Evolutionary conservation across 306 rosid species (phyloP), one percentile per base, ranked within the genome.

Genomic region (Clitoria ternatea): DNA sequence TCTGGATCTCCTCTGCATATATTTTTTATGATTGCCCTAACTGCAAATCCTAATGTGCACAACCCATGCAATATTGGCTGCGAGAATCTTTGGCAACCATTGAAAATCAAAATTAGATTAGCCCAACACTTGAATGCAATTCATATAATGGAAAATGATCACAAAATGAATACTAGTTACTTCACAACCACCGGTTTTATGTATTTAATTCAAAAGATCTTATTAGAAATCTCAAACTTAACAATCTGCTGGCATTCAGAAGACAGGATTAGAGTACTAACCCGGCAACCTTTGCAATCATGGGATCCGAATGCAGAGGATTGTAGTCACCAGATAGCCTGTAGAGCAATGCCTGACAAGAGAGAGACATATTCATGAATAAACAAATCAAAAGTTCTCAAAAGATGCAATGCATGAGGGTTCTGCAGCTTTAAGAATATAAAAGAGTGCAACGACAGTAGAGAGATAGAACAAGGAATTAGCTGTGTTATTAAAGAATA

Each of bases 241-340:
- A 55, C 44, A 48, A 33, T 30, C 35, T 15, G 22, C 26, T 12
- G n/a, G 52, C 19, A 59, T 35, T 69, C 61, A 32, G 54, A 70
- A 43, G 42, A 63, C 68, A 59, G 39, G 63, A 56, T 49, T 57
- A 65, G 67, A 79, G 76, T 65, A 89, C 95, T 42, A 61, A 94
- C 99, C 99, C 97, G 3, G 97, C 97, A 87, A 75, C 78, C 81
- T 87, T 89, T 22, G 96, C 97, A 49, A 94, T 7, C 68, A 50
- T 43, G 37, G 97, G 97, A 83, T 91, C 99, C 23, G 99, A 91
- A 82, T 94, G 99, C 64, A 94, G 87, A 76, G 95, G 99, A 67
- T 91, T 94, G 72, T 91, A 80, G 75, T 94, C 97, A 59, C 99
- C 99, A 4, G 96, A 86, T 56, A 94, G 77, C 77, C 95, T 84